phyloP scores from a whole-genome alignment of 2,329 filamentous ascomycete species.

The Colletotrichum brevisporum region DNA sequence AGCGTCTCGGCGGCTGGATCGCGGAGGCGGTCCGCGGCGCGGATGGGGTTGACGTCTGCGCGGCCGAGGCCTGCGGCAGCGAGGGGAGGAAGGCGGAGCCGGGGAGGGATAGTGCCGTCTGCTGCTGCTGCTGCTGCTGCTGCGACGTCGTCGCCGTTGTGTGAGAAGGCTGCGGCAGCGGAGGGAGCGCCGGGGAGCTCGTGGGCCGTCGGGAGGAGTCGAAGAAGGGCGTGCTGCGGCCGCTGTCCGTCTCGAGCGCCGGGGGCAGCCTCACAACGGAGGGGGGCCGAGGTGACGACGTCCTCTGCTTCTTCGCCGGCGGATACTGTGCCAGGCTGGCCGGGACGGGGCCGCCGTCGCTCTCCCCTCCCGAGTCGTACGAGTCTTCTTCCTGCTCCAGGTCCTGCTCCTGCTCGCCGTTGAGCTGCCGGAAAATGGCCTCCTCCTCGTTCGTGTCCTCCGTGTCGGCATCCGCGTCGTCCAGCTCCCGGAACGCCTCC shows the following conservation, averaged over 20 bases:
- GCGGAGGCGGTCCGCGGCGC: slow-evolving; percentile 1
- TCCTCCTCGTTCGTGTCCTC: slow-evolving; percentile 45
- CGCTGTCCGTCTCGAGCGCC: slow-evolving; percentile 28
- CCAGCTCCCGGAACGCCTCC: slow-evolving; percentile 46
- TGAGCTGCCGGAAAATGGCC: slow-evolving; percentile 32
- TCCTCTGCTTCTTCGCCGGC: slow-evolving; percentile 34
- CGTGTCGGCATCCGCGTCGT: slow-evolving; percentile 46
- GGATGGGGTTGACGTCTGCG: slow-evolving; percentile 1
- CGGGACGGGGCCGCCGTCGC: neutral
- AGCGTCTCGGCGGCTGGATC: slow-evolving; percentile 1
- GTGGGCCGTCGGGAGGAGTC: slow-evolving; percentile 28
- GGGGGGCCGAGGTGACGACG: neutral
- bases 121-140: neutral
- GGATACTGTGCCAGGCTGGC: neutral
- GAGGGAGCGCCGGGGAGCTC: slow-evolving; percentile 29
- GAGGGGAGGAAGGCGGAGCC: slow-evolving; percentile 3
- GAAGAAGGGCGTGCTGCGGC: slow-evolving; percentile 16
- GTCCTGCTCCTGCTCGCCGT: slow-evolving; percentile 9
- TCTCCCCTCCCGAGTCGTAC: slow-evolving; percentile 20
- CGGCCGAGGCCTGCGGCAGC: slow-evolving; percentile 20
- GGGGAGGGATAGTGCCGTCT: neutral
- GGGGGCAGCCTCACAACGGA: neutral
- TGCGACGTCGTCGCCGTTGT: neutral
- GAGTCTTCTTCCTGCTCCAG: neutral
- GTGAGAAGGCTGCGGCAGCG: slow-evolving; percentile 1